Percentiles rank a stretch among this genome's conserved stretches.
Evolutionary conservation across 106 monocot species (phyloP).

Genomic region (Allium fistulosum): DNA sequence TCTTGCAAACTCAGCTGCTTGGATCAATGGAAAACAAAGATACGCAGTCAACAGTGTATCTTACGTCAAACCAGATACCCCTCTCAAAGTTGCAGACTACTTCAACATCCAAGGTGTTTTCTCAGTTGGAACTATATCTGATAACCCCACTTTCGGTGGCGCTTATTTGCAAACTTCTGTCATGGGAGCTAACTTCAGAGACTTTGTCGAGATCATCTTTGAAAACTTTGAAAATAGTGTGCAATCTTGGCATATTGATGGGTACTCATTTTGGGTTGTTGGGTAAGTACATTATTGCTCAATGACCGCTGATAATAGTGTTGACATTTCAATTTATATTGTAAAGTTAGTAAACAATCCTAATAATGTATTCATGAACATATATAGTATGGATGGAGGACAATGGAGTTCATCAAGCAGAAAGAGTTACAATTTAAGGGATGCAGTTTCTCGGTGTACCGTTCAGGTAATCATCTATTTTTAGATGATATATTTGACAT

Average conservation of each 20-base stretch:
- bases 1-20: conserved; percentile 34
- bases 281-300: conserved; percentile 15
- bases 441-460: conserved; percentile 31
- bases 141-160: conserved; percentile 20
- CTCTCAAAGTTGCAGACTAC: conserved; percentile 35
- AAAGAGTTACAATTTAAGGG: conserved; percentile 33
- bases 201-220: conserved; percentile 33
- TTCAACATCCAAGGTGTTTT: conserved; percentile 34
- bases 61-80: conserved; percentile 24
- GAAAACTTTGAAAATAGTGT: conserved; percentile 29
- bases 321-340: too few species aligned
- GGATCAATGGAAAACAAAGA: conserved; percentile 37
- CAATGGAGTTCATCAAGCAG: conserved; percentile 34
- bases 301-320: too few species aligned
- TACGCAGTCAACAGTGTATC: conserved; percentile 36
- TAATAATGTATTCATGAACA: background rate
- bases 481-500: background rate
- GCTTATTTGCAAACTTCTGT: conserved; percentile 32
- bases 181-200: conserved; percentile 26
- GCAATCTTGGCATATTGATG: conserved; percentile 45
- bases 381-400: conserved; percentile 42
- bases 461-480: conserved; percentile 26
- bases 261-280: conserved; percentile 35
- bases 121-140: conserved; percentile 21
- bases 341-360: too few species aligned